Evolutionary conservation across 345 rosid species (phyloP).

Genomic region (Rhizophora mangle): DNA sequence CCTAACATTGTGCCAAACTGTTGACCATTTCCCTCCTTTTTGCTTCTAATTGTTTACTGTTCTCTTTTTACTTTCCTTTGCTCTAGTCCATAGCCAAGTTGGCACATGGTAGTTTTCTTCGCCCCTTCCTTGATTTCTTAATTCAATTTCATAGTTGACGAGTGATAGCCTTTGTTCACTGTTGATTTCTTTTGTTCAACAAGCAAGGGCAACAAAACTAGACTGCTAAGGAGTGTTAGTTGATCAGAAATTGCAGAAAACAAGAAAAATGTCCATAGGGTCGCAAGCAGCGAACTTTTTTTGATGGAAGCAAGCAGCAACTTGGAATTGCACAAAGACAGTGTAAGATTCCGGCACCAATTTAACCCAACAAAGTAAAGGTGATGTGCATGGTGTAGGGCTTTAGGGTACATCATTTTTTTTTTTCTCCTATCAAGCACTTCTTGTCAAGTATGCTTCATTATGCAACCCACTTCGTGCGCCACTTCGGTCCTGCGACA

Average conservation of each 20-base stretch:
- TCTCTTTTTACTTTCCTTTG: too few species aligned
- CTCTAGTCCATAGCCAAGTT: too few species aligned
- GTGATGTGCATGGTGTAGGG: conserved; percentile 11
- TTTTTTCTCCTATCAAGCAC: conserved; percentile 6
- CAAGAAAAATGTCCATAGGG: conserved; percentile 11
- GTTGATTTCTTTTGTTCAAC: too few species aligned
- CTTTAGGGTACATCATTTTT: conserved; percentile 21
- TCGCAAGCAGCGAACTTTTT: background rate
- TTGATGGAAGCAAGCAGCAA: background rate
- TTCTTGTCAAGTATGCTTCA: conserved; percentile 1
- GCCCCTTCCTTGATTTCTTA: too few species aligned
- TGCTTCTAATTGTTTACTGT: background rate
- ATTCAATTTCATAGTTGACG: too few species aligned
- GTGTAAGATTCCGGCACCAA: conserved; percentile 22
- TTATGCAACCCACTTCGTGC: conserved; percentile 18
- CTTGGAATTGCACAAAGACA: conserved; percentile 15
- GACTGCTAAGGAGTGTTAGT: too few species aligned
- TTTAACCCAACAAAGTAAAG: conserved; percentile 19
- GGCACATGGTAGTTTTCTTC: too few species aligned
- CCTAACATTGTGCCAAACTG: conserved; percentile 23
- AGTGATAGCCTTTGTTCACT: too few species aligned
- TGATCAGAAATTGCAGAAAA: background rate
- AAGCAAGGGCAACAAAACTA: too few species aligned
- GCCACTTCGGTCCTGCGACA: conserved; percentile 11
- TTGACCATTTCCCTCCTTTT: conserved; percentile 20